Conservation (phyloP, 192 early-diverging fungal genomes). For the Pilaira anomala region DNA sequence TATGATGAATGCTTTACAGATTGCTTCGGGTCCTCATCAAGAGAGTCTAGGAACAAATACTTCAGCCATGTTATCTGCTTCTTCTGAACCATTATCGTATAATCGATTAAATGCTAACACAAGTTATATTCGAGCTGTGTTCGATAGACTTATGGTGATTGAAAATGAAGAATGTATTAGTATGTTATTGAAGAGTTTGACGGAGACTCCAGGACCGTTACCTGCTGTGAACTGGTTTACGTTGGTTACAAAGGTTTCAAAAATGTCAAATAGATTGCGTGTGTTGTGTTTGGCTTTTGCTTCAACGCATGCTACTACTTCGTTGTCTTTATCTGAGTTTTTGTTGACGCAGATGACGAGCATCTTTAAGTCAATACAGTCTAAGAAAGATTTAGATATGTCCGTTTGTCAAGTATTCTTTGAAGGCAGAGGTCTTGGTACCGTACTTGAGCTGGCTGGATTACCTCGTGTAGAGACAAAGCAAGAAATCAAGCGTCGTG, state of each 20-base stretch:
- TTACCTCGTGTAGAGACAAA: conserved; percentile 27
- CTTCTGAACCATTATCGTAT: conserved; percentile 49
- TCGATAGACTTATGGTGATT: conserved; percentile 38
- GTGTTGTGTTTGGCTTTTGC: conserved; percentile 39
- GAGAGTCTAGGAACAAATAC: not conserved
- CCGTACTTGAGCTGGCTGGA: conserved; percentile 46
- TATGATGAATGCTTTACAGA: conserved; percentile 18
- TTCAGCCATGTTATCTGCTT: conserved; percentile 22
- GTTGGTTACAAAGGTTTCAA: conserved; percentile 33
- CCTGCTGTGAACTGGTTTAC: conserved; percentile 58
- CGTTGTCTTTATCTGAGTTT: conserved; percentile 51
- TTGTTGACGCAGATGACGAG: conserved; percentile 36
- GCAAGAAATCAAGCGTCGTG: conserved; percentile 34
- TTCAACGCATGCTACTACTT: conserved; percentile 42
- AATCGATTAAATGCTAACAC: conserved; percentile 42
- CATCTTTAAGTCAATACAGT: conserved; percentile 1
- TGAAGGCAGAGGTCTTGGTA: conserved; percentile 29
- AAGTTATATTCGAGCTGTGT: conserved; percentile 49
- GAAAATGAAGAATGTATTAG: not conserved
- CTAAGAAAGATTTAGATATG: conserved; percentile 6
- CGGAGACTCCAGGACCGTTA: conserved; percentile 36
- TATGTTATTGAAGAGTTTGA: conserved; percentile 30
- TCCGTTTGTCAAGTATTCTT: not conserved
- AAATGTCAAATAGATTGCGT: conserved; percentile 1
- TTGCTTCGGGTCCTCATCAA: not conserved